Evolutionary conservation across 2,329 filamentous ascomycete species (phyloP).

Genomic region (Waltergamsia citrina): DNA sequence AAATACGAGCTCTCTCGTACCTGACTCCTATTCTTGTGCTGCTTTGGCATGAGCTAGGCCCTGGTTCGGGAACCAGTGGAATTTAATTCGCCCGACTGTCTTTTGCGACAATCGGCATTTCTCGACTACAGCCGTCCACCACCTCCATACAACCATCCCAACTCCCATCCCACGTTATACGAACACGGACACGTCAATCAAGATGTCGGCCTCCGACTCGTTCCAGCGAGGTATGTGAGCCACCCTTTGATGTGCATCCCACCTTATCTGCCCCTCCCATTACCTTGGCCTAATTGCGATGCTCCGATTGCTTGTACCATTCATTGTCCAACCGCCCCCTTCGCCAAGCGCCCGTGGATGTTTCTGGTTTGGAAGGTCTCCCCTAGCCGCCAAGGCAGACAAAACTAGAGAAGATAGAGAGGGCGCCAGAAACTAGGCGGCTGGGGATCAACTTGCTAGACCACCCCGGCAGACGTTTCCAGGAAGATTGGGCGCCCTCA

Average conservation of each 20-base stretch:
- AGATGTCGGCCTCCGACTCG: slow-evolving; percentile 3
- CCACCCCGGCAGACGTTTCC: too few relatives aligned
- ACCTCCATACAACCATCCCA: background rate
- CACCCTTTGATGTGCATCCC: slow-evolving; percentile 1
- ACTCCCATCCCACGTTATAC: background rate
- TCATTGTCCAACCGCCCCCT: background rate
- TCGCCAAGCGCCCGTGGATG: background rate
- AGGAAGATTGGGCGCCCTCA: too few relatives aligned
- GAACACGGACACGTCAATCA: background rate
- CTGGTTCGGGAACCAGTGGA: background rate
- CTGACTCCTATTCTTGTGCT: background rate
- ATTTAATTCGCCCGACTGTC: slow-evolving; percentile 4
- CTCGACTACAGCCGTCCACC: background rate
- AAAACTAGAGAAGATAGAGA: too few relatives aligned
- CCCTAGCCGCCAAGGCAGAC: too few relatives aligned
- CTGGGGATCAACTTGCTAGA: too few relatives aligned
- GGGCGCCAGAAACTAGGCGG: too few relatives aligned
- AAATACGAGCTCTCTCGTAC: too few relatives aligned
- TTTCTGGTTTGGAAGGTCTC: background rate
- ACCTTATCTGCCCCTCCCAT: background rate
- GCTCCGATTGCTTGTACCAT: background rate
- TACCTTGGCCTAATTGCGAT: background rate
- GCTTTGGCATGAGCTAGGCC: background rate
- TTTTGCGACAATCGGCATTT: slow-evolving; percentile 1
- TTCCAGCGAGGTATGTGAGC: slow-evolving; percentile 6